These are phyloP conservation scores for Iberis pinnata DNA, from an alignment of 345 rosid genomes.

Conservation along the genomic window DNA sequence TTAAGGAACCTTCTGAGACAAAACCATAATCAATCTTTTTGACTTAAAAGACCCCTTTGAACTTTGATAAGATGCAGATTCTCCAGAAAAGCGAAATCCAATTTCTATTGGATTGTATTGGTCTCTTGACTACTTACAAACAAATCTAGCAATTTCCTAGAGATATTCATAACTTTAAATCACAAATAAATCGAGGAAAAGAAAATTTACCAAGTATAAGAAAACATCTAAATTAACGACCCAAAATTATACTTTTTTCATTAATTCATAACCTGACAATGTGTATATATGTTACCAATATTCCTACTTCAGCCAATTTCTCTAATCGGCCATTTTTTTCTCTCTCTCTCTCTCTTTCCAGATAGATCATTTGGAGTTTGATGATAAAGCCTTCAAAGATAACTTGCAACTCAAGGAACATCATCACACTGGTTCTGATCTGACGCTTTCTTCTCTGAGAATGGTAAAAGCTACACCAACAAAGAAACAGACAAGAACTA, in stretches of 20 bases:
- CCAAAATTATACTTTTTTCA: constrained; percentile 19
- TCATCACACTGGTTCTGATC: constrained; percentile 26
- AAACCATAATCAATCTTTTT: too few relatives aligned
- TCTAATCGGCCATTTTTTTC: constrained; percentile 13
- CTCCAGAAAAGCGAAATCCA: too few relatives aligned
- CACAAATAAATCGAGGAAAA: neutral
- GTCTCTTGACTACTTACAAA: too few relatives aligned
- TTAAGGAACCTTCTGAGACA: constrained; percentile 4
- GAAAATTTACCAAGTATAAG: neutral
- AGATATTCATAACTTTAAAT: neutral
- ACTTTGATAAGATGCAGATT: too few relatives aligned
- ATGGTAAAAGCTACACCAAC: constrained; percentile 47
- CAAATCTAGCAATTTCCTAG: too few relatives aligned
- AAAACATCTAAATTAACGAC: neutral
- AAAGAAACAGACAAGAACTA: constrained; percentile 2
- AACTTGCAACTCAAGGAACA: constrained; percentile 25
- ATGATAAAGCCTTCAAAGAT: neutral
- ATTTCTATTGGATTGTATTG: too few relatives aligned
- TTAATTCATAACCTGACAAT: constrained; percentile 9
- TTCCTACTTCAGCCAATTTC: constrained; percentile 14
- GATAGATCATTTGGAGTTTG: neutral
- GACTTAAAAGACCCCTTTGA: too few relatives aligned
- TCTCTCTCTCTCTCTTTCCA: neutral
- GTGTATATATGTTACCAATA: neutral
- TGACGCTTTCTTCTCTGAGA: constrained; percentile 42